Base-by-base conservation (phyloP, 108 stramenopile genomes). In the Cyclostephanos tholiformis region DNA sequence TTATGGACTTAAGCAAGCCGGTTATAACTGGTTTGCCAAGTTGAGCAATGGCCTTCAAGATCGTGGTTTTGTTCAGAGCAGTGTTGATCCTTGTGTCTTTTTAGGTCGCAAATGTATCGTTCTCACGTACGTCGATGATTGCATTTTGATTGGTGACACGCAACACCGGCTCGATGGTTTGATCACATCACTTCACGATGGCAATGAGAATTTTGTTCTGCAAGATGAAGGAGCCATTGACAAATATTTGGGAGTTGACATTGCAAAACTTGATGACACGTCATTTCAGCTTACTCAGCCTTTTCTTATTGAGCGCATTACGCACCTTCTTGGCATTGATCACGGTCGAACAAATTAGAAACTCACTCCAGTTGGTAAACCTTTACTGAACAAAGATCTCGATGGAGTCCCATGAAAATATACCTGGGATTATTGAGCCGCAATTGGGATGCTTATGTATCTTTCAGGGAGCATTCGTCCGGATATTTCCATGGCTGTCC, bases 371-470 rank as follows among this genome's bases (percentile, higher is more conserved):
- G n/a, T n/a, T 6, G 65, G 63, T 17, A 57, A 70, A 32, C 32
- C 48, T 2, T 51, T 79, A 20, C 75, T 88, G 39, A 80, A 78
- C 0, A 44, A 57, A 17, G 84, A 85, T 49, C 49, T 71, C 7
- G 72, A 10, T 70, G n/a, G n/a, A n/a, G n/a, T n/a, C n/a, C n/a
- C n/a, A n/a, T n/a, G n/a, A n/a, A n/a, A n/a, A n/a, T n/a, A 84
- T 43, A 59, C 2, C 10, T 84, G 86, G 84, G 35, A 53, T 43
- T 85, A 87, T 50, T 25, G 71, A 2, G 76, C 67, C 9, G 70
- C 74, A 38, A 83, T 84, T 48, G 82, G 84, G 12, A 84, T 87
- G 84, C 46, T 82, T 3, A n/a, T n/a, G n/a, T n/a, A n/a, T n/a
- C n/a, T n/a, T n/a, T n/a, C n/a, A n/a, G n/a, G n/a, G n/a, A n/a